A percentile compares a stretch with the other conserved stretches of the same genome.
Conservation (phyloP, 2,329 filamentous ascomycete species). For the Colletotrichum simmondsii region DNA sequence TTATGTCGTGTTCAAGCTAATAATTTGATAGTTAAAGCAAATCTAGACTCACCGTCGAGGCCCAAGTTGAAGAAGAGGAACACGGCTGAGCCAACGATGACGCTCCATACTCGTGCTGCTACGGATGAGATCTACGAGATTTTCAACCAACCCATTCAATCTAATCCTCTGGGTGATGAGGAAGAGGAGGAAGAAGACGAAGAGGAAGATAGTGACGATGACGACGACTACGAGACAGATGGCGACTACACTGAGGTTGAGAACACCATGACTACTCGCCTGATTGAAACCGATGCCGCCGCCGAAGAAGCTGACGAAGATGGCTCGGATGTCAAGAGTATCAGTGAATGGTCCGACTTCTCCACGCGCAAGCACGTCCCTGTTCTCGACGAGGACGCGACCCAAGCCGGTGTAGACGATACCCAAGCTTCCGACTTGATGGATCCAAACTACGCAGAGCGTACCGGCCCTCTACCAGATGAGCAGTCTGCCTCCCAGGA, state of each 20-base stretch:
- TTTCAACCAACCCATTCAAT: constrained; percentile 84
- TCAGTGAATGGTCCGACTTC: constrained; percentile 92
- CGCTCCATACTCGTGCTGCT: constrained; percentile 91
- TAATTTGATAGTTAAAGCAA: constrained; percentile 79
- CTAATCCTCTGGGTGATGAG: constrained; percentile 43
- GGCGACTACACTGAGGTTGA: constrained; percentile 86
- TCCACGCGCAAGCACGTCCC: constrained; percentile 78
- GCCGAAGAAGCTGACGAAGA: constrained; percentile 59
- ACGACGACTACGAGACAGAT: constrained; percentile 79
- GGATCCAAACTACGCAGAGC: constrained; percentile 48
- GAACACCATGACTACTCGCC: constrained; percentile 81
- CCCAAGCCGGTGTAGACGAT: constrained; percentile 49
- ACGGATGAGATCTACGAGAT: constrained; percentile 98
- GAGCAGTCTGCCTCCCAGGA: constrained; percentile 43
- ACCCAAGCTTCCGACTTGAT: constrained; percentile 52
- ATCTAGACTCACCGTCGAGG: constrained; percentile 89
- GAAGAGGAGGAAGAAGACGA: constrained; percentile 56
- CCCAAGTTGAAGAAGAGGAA: constrained; percentile 85
- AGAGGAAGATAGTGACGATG: constrained; percentile 60
- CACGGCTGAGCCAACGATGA: constrained; percentile 91
- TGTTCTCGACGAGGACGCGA: constrained; percentile 47
- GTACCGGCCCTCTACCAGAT: constrained; percentile 37
- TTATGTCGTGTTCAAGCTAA: constrained; percentile 41
- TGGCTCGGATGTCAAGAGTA: constrained; percentile 68
- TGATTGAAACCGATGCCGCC: constrained; percentile 64